Base-by-base conservation (phyloP, 352 stramenopile genomes). In the Phytophthora multivora region DNA sequence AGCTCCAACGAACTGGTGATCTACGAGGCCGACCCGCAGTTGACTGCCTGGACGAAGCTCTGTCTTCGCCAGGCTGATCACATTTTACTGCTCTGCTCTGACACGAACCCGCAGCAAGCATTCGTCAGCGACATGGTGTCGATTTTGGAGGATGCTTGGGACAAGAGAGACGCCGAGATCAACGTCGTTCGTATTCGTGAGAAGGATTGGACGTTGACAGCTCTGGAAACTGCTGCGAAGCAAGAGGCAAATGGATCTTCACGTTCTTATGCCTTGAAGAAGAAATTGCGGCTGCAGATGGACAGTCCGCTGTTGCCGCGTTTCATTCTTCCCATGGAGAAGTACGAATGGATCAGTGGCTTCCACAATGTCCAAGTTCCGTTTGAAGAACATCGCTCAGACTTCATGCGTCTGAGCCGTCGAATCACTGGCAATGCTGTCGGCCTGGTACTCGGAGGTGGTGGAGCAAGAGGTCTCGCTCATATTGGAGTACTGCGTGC, bases 401-500 rank as follows among this genome's bases (percentile, higher is more conserved):
- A 96, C 40, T 91, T 96, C 23, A 71, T 93, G 33, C 92, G 96
- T 1, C 61, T 98, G 30, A 89, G 82, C 66, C 83, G 96, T 47
- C 82, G 91, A 42, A 79, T 99, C 12, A 97, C 94, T 1, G 95
- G 96, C 35, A 93, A 91, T 52, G 88, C 92, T 4, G 82, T 98
- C 19, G 96, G 96, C 5, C 66, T 99, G 8, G 96, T 98, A 1
- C 80, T 99, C 33, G 94, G 94, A 40, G 96, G 94, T 49, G 96
- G 96, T 9, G 96, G 95, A 49, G 95, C 94, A 15, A 69, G 96
- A 59, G 96, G 96, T 11, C 74, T 98, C 4, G 93, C 94, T 5
- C 96, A 99, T 76, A 86, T 99, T 48, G 93, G 96, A 10, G 90
- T 99, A 0, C 75, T 98, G 10, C 83, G 81, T 28, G 95, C 93